Evolutionary conservation across 805 yeast species (phyloP).

Genomic region (Scheffersomyces coipomensis): DNA sequence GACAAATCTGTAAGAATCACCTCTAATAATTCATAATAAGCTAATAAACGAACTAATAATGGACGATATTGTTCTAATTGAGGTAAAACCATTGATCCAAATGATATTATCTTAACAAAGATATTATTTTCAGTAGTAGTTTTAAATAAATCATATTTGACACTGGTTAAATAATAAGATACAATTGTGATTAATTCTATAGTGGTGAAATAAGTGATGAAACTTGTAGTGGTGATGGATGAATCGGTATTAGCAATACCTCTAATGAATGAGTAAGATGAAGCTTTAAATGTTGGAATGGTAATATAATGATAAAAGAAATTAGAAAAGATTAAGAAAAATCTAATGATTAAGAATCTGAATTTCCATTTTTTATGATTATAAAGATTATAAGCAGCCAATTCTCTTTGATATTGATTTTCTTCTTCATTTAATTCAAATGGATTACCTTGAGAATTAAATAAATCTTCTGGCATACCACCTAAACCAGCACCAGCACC

Average conservation of each 20-base stretch:
- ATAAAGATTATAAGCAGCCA: constrained; percentile 28
- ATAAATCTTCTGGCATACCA: background rate
- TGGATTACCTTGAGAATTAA: constrained; percentile 1
- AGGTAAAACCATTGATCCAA: constrained; percentile 36
- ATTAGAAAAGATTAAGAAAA: constrained; percentile 21
- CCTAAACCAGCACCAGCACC: constrained; percentile 5
- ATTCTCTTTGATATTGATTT: constrained; percentile 24
- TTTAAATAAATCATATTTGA: constrained; percentile 20
- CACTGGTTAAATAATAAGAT: constrained; percentile 28
- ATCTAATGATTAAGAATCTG: constrained; percentile 30
- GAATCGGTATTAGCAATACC: constrained; percentile 11
- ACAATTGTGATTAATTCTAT: constrained; percentile 33
- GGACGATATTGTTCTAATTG: constrained; percentile 26
- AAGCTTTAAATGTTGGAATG: constrained; percentile 17
- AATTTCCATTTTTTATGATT: constrained; percentile 31
- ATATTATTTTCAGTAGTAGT: constrained; percentile 23
- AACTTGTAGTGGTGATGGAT: constrained; percentile 12
- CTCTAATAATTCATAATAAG: constrained; percentile 36
- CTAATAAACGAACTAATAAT: constrained; percentile 23
- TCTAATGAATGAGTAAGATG: constrained; percentile 28
- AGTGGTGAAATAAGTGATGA: constrained; percentile 27
- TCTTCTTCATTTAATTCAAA: constrained; percentile 10
- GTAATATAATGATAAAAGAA: constrained; percentile 33
- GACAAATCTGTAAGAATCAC: constrained; percentile 37
- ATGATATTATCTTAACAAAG: constrained; percentile 24